Conservation (phyloP, 2,329 filamentous ascomycete species). For the Pleoardoris graminearum region DNA sequence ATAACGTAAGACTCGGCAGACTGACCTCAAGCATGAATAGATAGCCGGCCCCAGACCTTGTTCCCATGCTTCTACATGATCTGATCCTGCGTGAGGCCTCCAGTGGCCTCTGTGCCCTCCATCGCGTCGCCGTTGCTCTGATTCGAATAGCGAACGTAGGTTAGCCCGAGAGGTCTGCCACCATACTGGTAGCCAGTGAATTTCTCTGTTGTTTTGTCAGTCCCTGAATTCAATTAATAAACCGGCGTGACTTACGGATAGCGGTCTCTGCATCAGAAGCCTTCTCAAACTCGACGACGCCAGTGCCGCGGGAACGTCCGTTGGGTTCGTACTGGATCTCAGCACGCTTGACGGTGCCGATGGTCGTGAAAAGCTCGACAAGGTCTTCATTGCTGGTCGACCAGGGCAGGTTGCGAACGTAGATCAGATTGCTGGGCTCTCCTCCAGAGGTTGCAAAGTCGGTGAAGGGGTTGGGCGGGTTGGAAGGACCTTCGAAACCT, state of each 20-base stretch:
- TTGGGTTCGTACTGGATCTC: slow-evolving; percentile 99
- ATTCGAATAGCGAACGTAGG: slow-evolving; percentile 90
- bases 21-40: slow-evolving; percentile 7
- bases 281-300: slow-evolving; percentile 91
- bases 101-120: slow-evolving; percentile 73
- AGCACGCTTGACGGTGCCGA: slow-evolving; percentile 97
- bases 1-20: slow-evolving; percentile 3
- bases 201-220: slow-evolving; percentile 63
- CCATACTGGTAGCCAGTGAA: slow-evolving; percentile 98
- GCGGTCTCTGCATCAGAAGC: slow-evolving; percentile 86
- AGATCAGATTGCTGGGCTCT: slow-evolving; percentile 82
- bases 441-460: slow-evolving; percentile 87
- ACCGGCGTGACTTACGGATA: slow-evolving; percentile 61
- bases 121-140: slow-evolving; percentile 67
- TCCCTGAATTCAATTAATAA: not conserved
- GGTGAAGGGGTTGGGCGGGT: slow-evolving; percentile 86
- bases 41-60: not conserved
- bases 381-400: slow-evolving; percentile 98
- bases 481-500: slow-evolving; percentile 51
- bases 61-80: slow-evolving; percentile 71
- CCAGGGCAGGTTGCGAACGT: slow-evolving; percentile 97
- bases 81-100: slow-evolving; percentile 90
- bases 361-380: slow-evolving; percentile 94
- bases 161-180: slow-evolving; percentile 87
- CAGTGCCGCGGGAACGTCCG: slow-evolving; percentile 89